A percentile compares a stretch with the other conserved stretches of the same genome.
Evolutionary conservation across 768 basidiomycete genomes (phyloP).

Genomic region (Tephrocybe sp.): DNA sequence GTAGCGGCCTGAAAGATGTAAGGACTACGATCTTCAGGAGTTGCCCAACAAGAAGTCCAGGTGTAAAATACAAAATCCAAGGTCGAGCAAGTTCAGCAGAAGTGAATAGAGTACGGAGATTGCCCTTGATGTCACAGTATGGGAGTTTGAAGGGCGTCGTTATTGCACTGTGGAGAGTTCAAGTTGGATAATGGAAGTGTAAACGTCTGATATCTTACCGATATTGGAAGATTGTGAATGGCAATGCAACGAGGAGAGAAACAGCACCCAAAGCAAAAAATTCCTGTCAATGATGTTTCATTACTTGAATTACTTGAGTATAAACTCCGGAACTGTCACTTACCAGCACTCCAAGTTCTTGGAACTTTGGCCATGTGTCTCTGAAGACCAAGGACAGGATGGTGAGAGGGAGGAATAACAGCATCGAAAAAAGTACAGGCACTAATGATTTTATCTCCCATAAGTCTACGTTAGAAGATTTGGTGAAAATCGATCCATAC

Average conservation of each 20-base stretch:
- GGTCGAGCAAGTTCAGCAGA: constrained; percentile 74
- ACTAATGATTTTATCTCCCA: background rate
- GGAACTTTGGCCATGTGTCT: constrained; percentile 1
- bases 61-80: constrained; percentile 78
- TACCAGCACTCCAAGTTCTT: background rate
- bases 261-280: background rate
- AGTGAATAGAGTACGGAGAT: constrained; percentile 70
- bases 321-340: no score
- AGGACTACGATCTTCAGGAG: constrained; percentile 38
- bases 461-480: no score
- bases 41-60: constrained; percentile 63
- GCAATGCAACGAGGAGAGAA: constrained; percentile 4
- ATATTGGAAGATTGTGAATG: constrained; percentile 5
- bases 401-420: background rate
- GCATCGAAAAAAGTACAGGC: constrained; percentile 1
- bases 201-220: constrained; percentile 10
- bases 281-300: background rate
- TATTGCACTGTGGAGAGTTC: constrained; percentile 59
- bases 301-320: background rate
- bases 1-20: constrained; percentile 19
- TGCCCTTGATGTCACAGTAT: constrained; percentile 52
- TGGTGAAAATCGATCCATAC: constrained; percentile 24
- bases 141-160: constrained; percentile 76
- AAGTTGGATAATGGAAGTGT: background rate
- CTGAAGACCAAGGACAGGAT: background rate